Evolutionary conservation across 805 yeast genomes (phyloP), one percentile per base, ranked within the genome.

Genomic region (Nakazawaea holstii): DNA sequence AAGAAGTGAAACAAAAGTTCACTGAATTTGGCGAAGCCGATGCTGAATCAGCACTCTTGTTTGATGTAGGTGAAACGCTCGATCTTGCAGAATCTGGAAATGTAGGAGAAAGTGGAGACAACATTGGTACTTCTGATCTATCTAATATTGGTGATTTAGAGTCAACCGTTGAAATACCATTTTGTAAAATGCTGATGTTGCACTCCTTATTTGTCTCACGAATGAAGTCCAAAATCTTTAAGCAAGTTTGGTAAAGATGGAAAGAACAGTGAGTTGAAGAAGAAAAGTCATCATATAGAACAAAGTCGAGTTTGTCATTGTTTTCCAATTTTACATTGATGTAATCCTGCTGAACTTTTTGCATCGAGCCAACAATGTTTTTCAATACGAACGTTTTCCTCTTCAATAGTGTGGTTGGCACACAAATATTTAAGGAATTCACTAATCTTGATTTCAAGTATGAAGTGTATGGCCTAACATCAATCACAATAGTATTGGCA

Each of bases 321-420:
- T 48, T 52, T 17, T 49, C 45, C 5, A 46, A 27, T 29, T 41
- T 38, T 27, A 35, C 37, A 20, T 46, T 45, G 13, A 56, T 40
- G 27, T 48, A 39, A 2, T 50, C 50, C 3, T 51, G 50, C 2
- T 52, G 50, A 1, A 66, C 55, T 28, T 67, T 53, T 36, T 57
- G 61, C 50, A 64, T 60, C 7, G 69, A 57, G 32, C 62, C 60
- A 26, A 72, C 48, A 20, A 72, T 61, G 29, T 65, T 65, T 6
- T 52, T 49, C 30, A 73, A 51, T 43, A 57, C 62, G 45, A 65
- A 67, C 29, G 68, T 61, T 36, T 57, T 59, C 43, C 77, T 53
- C 51, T 71, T 71, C 30, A 73, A 53, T 26, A 73, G 60, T 1
- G 77, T 73, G 2, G 75, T 64, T 9, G 77, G 77, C 11, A 72